A percentile compares a stretch with the other conserved stretches of the same genome.
Conservation (phyloP, 2,329 filamentous ascomycete genomes). For the Ascochyta koolunga region DNA sequence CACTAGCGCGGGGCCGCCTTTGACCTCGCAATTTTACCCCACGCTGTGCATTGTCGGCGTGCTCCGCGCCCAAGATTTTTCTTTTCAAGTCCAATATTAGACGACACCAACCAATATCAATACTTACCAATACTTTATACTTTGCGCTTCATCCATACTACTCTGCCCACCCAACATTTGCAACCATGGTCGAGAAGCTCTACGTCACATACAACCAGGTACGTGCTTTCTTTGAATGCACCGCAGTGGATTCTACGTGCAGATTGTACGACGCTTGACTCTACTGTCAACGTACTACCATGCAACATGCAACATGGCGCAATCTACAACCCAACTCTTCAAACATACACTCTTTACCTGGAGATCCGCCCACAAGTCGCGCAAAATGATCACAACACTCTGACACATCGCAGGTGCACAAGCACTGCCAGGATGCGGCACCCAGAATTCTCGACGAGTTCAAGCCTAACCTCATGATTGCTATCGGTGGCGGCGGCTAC, state of each 20-base stretch:
- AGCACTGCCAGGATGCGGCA: slow-evolving; percentile 89
- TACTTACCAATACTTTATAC: slow-evolving; percentile 1
- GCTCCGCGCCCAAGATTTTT: slow-evolving; percentile 14
- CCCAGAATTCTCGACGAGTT: slow-evolving; percentile 81
- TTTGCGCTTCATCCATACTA: slow-evolving; percentile 5
- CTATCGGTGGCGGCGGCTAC: slow-evolving; percentile 96
- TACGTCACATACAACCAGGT: slow-evolving; percentile 54
- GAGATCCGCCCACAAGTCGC: no score
- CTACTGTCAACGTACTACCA: neutral
- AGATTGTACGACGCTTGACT: slow-evolving; percentile 1
- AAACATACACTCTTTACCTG: no score
- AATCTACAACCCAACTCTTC: no score
- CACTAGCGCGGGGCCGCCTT: slow-evolving; percentile 9
- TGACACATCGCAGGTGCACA: slow-evolving; percentile 75
- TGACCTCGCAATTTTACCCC: slow-evolving; percentile 10
- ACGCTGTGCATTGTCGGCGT: slow-evolving; percentile 12
- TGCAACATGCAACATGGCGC: neutral
- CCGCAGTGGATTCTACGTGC: neutral
- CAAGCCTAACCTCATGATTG: slow-evolving; percentile 95
- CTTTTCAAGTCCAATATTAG: slow-evolving; percentile 6
- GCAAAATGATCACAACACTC: slow-evolving; percentile 2
- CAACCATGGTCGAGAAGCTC: slow-evolving; percentile 50
- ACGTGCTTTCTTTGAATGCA: slow-evolving; percentile 21
- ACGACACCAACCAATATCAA: slow-evolving; percentile 2
- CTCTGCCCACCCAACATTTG: slow-evolving; percentile 6